Conservation (phyloP, 2,329 filamentous ascomycete genomes). For the Neofusicoccum sp. region DNA sequence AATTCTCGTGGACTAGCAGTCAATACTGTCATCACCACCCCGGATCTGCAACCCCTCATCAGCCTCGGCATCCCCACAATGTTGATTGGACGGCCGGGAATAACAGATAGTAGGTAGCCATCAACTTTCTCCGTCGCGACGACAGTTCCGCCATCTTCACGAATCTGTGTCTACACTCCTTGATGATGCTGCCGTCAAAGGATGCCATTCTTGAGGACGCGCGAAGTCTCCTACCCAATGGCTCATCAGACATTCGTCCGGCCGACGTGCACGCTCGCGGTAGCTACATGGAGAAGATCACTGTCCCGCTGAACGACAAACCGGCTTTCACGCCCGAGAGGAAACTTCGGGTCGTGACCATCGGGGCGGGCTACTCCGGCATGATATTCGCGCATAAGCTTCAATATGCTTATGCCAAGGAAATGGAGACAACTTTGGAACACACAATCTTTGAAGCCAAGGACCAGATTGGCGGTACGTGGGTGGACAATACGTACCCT, state of each 20-base stretch:
- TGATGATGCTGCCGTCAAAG: background rate
- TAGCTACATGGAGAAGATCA: background rate
- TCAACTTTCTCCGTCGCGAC: background rate
- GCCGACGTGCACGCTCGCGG: background rate
- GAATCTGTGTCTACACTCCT: background rate
- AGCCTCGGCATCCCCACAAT: background rate
- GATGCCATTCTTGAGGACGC: background rate
- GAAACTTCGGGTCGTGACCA: slow-evolving; percentile 25
- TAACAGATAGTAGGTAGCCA: background rate
- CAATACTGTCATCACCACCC: background rate
- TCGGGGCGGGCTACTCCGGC: slow-evolving; percentile 36
- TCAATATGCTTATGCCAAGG: slow-evolving; percentile 44
- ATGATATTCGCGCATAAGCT: slow-evolving; percentile 43
- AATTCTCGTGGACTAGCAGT: background rate
- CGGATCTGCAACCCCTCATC: background rate
- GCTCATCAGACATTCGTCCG: background rate
- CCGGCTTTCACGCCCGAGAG: background rate
- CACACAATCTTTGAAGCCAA: slow-evolving; percentile 45
- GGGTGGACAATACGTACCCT: slow-evolving; percentile 43
- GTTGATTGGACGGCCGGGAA: background rate
- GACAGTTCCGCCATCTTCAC: background rate
- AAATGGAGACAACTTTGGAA: slow-evolving; percentile 33
- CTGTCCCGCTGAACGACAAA: background rate
- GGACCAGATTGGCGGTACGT: slow-evolving; percentile 41
- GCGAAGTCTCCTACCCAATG: background rate